Base-by-base conservation (phyloP, 306 rosid genomes). In the Ammopiptanthus mongolicus region DNA sequence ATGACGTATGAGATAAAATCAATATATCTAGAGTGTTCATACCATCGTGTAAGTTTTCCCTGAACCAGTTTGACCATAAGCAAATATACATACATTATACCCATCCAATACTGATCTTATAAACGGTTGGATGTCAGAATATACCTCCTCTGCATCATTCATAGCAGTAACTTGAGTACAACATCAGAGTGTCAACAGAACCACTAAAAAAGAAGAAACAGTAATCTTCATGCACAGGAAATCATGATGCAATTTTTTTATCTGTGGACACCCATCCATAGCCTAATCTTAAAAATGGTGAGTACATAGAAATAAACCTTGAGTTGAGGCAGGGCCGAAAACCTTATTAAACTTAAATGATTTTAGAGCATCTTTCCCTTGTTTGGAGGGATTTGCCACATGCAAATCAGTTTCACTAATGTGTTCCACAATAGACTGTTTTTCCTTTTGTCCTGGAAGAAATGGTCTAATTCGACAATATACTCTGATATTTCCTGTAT, bases 11-110 rank as follows among this genome's bases (percentile, higher is more conserved):
- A 29, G 62, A 64, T 34, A 18, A 74, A 73, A 69, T 56, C 19
- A 63, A 69, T 25, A 78, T 44, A 56, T 36, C 18, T 13, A 65
- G 44, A 82, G 3, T 65, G 73, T 75, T 66, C 73, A 59, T 82
- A 85, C 94, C 94, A 87, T 89, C 58, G 94, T 89, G 85, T 81
- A 89, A 60, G 94, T 89, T 76, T 89, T 89, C 29, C 93, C 93
- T 0, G 93, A 81, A 37, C 93, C 91, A 15, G 93, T 89, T 83
- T 89, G 93, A 9, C 93, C 93, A 61, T 85, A 89, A 17, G 93
- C 93, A 72, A 86, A 85, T 53, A 89, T 89, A 36, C 93, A 89
- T 19, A 83, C 93, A 62, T 84, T 86, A 68, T 81, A 89, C 50
- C 94, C 94, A 68, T 89, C 94, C 1, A 89, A 77, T 29, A 85